These are phyloP conservation scores for Teunomyces barrocoloradensis DNA, from an alignment of 805 yeast genomes.

Conservation along the genomic window DNA sequence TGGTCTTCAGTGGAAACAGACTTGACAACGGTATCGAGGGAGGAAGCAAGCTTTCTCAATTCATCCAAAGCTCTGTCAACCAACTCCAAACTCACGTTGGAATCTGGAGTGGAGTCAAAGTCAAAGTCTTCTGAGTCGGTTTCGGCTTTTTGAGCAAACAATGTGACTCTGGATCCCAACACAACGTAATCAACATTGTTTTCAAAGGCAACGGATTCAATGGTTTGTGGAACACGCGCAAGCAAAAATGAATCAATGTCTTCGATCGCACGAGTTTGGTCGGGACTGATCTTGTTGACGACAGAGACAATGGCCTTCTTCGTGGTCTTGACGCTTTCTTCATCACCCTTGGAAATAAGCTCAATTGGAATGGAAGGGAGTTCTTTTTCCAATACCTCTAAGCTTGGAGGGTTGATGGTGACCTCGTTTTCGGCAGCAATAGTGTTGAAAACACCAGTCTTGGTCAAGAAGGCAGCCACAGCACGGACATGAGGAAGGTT, in stretches of 20 bases:
- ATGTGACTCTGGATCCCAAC: slow-evolving; percentile 50
- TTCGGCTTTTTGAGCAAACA: slow-evolving; percentile 54
- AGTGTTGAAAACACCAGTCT: slow-evolving; percentile 46
- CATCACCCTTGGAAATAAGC: slow-evolving; percentile 50
- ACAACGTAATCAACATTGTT: slow-evolving; percentile 58
- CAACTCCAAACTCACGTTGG: slow-evolving; percentile 45
- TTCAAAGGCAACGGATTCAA: slow-evolving; percentile 41
- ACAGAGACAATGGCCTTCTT: slow-evolving; percentile 69
- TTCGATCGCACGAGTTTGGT: slow-evolving; percentile 50
- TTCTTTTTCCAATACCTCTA: slow-evolving; percentile 37
- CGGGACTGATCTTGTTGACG: slow-evolving; percentile 74
- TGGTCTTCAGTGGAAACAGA: slow-evolving; percentile 53
- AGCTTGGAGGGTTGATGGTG: slow-evolving; percentile 39
- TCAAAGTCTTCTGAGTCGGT: slow-evolving; percentile 41
- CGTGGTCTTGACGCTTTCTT: slow-evolving; percentile 54
- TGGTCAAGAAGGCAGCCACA: slow-evolving; percentile 63
- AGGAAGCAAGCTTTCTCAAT: slow-evolving; percentile 56
- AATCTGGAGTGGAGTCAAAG: slow-evolving; percentile 50
- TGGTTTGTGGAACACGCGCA: slow-evolving; percentile 41
- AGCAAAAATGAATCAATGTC: slow-evolving; percentile 69
- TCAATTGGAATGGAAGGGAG: slow-evolving; percentile 54
- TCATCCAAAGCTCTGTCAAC: slow-evolving; percentile 55
- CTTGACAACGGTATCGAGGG: slow-evolving; percentile 51
- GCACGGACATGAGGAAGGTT: slow-evolving; percentile 72
- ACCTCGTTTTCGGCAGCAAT: slow-evolving; percentile 38